These are phyloP conservation scores for Globisporangium ultimum DNA, from an alignment of 352 stramenopile genomes.

Conservation along the genomic window DNA sequence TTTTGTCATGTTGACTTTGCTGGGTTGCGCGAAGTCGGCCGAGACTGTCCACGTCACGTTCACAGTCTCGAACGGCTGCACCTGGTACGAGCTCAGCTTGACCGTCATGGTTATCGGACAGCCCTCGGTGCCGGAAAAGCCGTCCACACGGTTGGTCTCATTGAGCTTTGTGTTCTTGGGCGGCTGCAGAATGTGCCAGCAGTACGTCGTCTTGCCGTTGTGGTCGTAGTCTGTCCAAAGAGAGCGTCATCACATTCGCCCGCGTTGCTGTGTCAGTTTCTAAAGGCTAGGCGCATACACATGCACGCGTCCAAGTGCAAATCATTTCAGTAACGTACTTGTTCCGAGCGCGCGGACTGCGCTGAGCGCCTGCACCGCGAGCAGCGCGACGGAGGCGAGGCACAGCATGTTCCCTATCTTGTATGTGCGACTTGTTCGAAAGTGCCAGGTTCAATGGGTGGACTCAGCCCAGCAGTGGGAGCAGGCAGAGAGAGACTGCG, in stretches of 20 bases:
- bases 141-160: constrained; percentile 34
- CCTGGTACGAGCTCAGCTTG: constrained; percentile 19
- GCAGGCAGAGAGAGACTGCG: neutral
- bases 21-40: constrained; percentile 37
- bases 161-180: constrained; percentile 37
- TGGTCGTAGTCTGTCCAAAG: constrained; percentile 32
- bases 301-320: neutral
- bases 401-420: neutral
- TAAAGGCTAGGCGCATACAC: neutral
- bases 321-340: constrained; percentile 25
- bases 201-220: constrained; percentile 43
- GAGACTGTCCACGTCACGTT: constrained; percentile 46
- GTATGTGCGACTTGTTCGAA: neutral
- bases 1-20: constrained; percentile 47
- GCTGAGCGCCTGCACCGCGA: constrained; percentile 10
- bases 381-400: constrained; percentile 2
- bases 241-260: too few relatives aligned
- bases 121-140: constrained; percentile 25
- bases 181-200: constrained; percentile 46
- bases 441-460: neutral
- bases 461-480: neutral
- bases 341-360: constrained; percentile 29
- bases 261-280: neutral
- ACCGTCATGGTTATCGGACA: constrained; percentile 49
- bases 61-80: constrained; percentile 33